These are phyloP conservation scores for Solanum virginianum DNA, from an alignment of 257 asterid species.

Conservation along the genomic window DNA sequence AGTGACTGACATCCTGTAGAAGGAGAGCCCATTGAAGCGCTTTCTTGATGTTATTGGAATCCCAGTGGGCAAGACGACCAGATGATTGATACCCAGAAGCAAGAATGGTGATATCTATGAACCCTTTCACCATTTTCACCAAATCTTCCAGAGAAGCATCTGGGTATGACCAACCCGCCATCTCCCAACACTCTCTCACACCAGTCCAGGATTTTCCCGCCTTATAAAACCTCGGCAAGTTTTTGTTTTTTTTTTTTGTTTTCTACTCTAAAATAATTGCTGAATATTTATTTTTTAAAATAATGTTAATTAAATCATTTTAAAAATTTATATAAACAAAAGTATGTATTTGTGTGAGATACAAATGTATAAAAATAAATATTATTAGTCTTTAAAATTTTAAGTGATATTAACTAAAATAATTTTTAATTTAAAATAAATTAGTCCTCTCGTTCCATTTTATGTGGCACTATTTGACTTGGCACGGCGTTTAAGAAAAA, in stretches of 20 bases:
- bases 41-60: constrained; percentile 33
- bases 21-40: constrained; percentile 63
- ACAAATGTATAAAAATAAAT: no score
- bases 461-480: no score
- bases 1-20: constrained; percentile 36
- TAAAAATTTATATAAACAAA: no score
- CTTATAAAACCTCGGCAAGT: neutral
- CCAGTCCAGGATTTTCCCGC: neutral
- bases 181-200: neutral
- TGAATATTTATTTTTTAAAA: no score
- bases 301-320: no score
- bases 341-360: no score
- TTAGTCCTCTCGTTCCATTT: no score
- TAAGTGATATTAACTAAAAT: no score
- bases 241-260: no score
- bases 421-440: no score
- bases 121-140: constrained; percentile 34
- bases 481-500: no score
- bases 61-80: constrained; percentile 65
- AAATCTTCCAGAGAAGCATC: constrained; percentile 38
- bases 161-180: constrained; percentile 34
- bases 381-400: no score
- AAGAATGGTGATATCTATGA: constrained; percentile 48
- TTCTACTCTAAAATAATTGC: neutral
- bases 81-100: constrained; percentile 73